A percentile compares a stretch with the other conserved stretches of the same genome.
These are phyloP conservation scores for Nemophila menziesii DNA, from an alignment of 257 asterid species.

Conservation along the genomic window DNA sequence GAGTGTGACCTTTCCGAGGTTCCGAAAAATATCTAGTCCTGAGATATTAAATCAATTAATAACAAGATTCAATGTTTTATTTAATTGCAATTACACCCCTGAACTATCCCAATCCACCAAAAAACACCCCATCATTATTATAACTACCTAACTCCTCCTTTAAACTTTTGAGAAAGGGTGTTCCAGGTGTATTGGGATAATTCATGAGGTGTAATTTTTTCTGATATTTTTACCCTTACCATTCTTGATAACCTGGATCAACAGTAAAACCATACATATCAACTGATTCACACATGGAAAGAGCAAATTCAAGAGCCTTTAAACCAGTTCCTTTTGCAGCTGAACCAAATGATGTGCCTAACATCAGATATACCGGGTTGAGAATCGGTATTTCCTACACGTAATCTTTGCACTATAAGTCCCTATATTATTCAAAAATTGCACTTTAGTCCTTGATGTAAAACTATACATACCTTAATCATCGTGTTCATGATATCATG, in stretches of 20 bases:
- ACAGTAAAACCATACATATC: slow-evolving; percentile 99
- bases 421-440: too few relatives aligned
- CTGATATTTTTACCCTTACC: slow-evolving; percentile 19
- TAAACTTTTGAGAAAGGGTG: too few relatives aligned
- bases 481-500: slow-evolving; percentile 96
- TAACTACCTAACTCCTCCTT: too few relatives aligned
- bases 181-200: too few relatives aligned
- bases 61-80: slow-evolving; percentile 4
- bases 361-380: slow-evolving; percentile 49
- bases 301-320: slow-evolving; percentile 98
- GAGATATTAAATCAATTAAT: slow-evolving; percentile 19
- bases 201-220: too few relatives aligned
- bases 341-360: slow-evolving; percentile 62
- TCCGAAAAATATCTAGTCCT: slow-evolving; percentile 97
- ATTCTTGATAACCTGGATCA: slow-evolving; percentile 96
- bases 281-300: slow-evolving; percentile 84
- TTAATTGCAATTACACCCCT: too few relatives aligned
- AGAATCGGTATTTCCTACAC: slow-evolving; percentile 50
- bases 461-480: slow-evolving; percentile 55
- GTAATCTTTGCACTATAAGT: background rate
- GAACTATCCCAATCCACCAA: too few relatives aligned
- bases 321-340: slow-evolving; percentile 97
- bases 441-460: too few relatives aligned
- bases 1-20: slow-evolving; percentile 91
- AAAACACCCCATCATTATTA: too few relatives aligned